Conservation (phyloP, 129 eudicot species). For the Cynara cardunculus region DNA sequence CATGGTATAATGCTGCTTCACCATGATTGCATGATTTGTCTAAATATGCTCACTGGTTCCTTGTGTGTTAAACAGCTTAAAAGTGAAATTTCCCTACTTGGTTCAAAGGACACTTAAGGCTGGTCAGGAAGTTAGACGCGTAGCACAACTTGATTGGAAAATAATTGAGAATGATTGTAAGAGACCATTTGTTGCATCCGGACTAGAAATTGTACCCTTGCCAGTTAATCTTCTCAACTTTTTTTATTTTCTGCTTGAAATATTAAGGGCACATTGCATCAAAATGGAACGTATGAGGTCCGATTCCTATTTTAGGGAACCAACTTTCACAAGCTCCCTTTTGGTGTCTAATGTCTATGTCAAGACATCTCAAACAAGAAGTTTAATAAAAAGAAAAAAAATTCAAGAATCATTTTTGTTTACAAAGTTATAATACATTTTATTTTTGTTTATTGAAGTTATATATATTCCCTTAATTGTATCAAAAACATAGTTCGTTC, state of each 20-base stretch:
- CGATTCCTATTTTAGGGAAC: not conserved
- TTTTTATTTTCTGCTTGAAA: conserved; percentile 5
- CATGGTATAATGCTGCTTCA: conserved; percentile 10
- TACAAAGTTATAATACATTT: no score
- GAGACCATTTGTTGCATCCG: conserved; percentile 88
- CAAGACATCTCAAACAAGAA: no score
- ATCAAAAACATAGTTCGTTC: not conserved
- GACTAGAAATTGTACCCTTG: conserved; percentile 76
- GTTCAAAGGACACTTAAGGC: conserved; percentile 55
- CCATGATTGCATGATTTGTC: not conserved
- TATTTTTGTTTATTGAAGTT: no score
- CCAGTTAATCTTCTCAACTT: conserved; percentile 51
- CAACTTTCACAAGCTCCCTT: not conserved
- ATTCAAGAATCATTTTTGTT: not conserved
- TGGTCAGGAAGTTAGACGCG: conserved; percentile 85
- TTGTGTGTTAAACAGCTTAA: conserved; percentile 51
- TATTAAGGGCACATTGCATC: not conserved
- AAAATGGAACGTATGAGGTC: not conserved
- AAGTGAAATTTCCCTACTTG: conserved; percentile 77
- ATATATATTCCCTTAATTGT: not conserved
- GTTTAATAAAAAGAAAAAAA: no score
- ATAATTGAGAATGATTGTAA: conserved; percentile 63
- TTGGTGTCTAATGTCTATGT: no score
- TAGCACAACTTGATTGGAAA: conserved; percentile 85
- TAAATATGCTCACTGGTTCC: conserved; percentile 2